phyloP scores from a whole-genome alignment of 2,329 filamentous ascomycete species.

The Diaporthe amygdali region DNA sequence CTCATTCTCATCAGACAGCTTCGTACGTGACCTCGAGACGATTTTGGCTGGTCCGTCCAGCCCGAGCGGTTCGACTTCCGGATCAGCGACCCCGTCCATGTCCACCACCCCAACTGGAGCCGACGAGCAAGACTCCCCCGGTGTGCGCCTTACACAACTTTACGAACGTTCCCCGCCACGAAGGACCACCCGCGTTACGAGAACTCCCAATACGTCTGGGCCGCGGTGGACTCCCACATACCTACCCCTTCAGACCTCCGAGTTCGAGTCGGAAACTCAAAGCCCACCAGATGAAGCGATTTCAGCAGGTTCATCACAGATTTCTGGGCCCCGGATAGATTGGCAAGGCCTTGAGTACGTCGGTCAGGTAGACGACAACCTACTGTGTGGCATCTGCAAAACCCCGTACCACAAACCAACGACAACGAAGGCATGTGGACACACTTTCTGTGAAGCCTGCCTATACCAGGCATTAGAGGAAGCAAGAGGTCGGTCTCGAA shows the following conservation, averaged over 20 bases:
- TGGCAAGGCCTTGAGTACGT: conserved; percentile 39
- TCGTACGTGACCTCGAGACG: conserved; percentile 5
- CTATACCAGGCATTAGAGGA: conserved; percentile 44
- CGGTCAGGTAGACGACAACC: conserved; percentile 38
- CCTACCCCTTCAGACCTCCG: neutral
- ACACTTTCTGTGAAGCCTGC: conserved; percentile 68
- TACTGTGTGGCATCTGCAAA: conserved; percentile 55
- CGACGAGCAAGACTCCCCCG: neutral
- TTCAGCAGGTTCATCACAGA: neutral
- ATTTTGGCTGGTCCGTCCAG: neutral
- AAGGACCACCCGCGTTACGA: too few species aligned
- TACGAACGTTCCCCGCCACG: neutral
- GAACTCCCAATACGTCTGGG: neutral
- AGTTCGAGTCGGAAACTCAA: neutral
- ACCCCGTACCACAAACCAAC: conserved; percentile 65
- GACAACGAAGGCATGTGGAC: conserved; percentile 64
- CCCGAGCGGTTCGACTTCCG: neutral
- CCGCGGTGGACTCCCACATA: neutral
- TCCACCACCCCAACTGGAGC: neutral
- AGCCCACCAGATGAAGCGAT: neutral
- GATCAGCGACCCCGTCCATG: conserved; percentile 5
- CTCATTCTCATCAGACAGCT: neutral
- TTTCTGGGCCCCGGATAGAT: conserved; percentile 30
- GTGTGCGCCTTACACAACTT: neutral
- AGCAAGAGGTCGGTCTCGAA: conserved; percentile 32